Conservation (phyloP, 495 filamentous ascomycete species). For the Penicillium dipodomyicola region DNA sequence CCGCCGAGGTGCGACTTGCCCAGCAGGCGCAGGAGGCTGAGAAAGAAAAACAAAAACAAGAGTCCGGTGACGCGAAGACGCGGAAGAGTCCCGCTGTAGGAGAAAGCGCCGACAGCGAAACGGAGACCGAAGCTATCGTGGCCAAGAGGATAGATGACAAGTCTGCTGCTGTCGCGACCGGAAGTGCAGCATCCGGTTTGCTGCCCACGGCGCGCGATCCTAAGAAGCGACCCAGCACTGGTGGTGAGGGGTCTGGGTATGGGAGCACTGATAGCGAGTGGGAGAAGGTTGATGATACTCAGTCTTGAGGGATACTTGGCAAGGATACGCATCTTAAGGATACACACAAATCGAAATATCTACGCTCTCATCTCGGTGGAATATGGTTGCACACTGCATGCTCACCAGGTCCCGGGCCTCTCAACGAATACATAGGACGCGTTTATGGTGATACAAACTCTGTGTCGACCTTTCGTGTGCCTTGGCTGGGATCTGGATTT, state of each 20-base stretch:
- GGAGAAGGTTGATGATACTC: conserved; percentile 51
- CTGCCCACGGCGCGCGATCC: conserved; percentile 33
- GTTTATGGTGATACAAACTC: neutral
- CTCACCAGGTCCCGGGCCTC: neutral
- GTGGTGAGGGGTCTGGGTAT: conserved; percentile 51
- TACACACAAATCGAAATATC: neutral
- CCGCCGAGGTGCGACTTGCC: conserved; percentile 66
- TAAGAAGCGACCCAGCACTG: conserved; percentile 43
- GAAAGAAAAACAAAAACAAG: conserved; percentile 38
- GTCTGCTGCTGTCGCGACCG: conserved; percentile 22
- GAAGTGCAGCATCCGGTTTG: conserved; percentile 28
- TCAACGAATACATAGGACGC: neutral
- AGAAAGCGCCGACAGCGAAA: conserved; percentile 45
- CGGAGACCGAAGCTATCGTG: conserved; percentile 46
- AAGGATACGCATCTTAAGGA: neutral
- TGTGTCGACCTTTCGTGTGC: neutral
- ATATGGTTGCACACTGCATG: neutral
- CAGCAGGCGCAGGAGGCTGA: conserved; percentile 56
- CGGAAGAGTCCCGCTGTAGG: conserved; percentile 32
- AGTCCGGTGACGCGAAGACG: conserved; percentile 21
- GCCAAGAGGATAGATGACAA: conserved; percentile 18
- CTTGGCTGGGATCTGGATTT: neutral
- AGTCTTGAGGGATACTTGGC: conserved; percentile 6
- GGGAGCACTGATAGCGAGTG: conserved; percentile 56
- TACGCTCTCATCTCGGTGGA: neutral